These are phyloP conservation scores for Entophlyctis luteolus DNA, from an alignment of 192 early-diverging fungal genomes.

Conservation along the genomic window DNA sequence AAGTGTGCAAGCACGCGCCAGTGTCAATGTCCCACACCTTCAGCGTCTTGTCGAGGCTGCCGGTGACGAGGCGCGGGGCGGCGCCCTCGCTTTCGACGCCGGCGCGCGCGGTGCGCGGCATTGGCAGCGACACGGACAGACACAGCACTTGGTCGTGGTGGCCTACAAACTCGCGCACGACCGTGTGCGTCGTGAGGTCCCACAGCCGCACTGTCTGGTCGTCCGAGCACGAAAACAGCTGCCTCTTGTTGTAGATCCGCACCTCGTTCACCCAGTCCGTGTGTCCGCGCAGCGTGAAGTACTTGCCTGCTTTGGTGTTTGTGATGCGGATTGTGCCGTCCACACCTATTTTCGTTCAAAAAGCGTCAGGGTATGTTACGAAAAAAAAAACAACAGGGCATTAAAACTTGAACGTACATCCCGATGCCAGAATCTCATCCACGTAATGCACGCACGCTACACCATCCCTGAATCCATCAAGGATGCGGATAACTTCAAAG, in stretches of 20 bases:
- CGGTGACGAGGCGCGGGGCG: constrained; percentile 77
- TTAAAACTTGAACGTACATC: constrained; percentile 43
- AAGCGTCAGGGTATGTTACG: no score
- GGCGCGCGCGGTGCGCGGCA: constrained; percentile 16
- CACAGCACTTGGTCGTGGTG: constrained; percentile 46
- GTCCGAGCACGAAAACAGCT: constrained; percentile 80
- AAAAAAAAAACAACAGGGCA: not conserved
- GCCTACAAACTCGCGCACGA: constrained; percentile 52
- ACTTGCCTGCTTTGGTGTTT: constrained; percentile 69
- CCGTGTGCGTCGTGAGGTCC: constrained; percentile 42
- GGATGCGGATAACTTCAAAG: constrained; percentile 78
- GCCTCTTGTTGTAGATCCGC: constrained; percentile 55
- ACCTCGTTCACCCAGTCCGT: constrained; percentile 90
- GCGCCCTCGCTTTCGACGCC: constrained; percentile 20
- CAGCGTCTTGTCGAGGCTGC: constrained; percentile 85
- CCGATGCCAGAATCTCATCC: constrained; percentile 74
- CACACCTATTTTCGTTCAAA: constrained; percentile 35
- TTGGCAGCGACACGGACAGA: constrained; percentile 33
- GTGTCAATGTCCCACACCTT: constrained; percentile 90
- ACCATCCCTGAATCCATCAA: constrained; percentile 74
- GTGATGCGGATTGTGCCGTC: constrained; percentile 85
- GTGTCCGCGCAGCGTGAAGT: constrained; percentile 75
- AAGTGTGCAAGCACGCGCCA: constrained; percentile 67
- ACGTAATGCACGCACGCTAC: constrained; percentile 82
- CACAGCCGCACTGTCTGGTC: constrained; percentile 67